Conservation (phyloP, 1,284 basidiomycete genomes). For the Cryptococcus sp. region DNA sequence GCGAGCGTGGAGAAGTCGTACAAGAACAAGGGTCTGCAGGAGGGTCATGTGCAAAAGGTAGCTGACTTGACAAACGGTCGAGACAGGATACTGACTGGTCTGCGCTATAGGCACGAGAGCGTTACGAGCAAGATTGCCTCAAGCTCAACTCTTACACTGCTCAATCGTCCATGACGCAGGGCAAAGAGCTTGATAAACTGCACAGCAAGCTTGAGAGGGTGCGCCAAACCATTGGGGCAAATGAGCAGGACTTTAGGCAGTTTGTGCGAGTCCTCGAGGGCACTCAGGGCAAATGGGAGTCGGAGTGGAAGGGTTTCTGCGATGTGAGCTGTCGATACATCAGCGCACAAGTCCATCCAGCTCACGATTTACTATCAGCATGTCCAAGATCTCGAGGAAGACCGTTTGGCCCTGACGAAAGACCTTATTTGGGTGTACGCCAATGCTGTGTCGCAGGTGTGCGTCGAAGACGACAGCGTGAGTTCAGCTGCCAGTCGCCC, state of each 20-base stretch:
- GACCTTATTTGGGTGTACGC: slow-evolving; percentile 95
- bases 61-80: slow-evolving; percentile 6
- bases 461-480: slow-evolving; percentile 94
- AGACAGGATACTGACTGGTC: background rate
- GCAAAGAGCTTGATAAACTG: slow-evolving; percentile 90
- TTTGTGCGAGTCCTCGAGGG: slow-evolving; percentile 80
- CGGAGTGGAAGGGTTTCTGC: slow-evolving; percentile 90
- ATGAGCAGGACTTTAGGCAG: slow-evolving; percentile 88
- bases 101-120: slow-evolving; percentile 69
- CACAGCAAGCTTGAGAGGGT: slow-evolving; percentile 83
- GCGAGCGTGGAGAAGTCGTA: slow-evolving; percentile 79
- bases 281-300: slow-evolving; percentile 85
- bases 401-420: slow-evolving; percentile 89
- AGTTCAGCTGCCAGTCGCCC: slow-evolving; percentile 40
- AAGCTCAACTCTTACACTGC: slow-evolving; percentile 95
- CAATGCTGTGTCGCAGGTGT: slow-evolving; percentile 92
- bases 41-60: slow-evolving; percentile 74
- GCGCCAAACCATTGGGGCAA: slow-evolving; percentile 81
- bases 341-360: too few relatives aligned
- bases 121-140: slow-evolving; percentile 92
- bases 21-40: slow-evolving; percentile 81
- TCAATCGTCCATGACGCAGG: slow-evolving; percentile 88
- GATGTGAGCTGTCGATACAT: slow-evolving; percentile 57
- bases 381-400: slow-evolving; percentile 94
- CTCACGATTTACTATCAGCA: slow-evolving; percentile 52